Base-by-base conservation (phyloP, 805 yeast genomes). In the Yamadazyma phyllophila region DNA sequence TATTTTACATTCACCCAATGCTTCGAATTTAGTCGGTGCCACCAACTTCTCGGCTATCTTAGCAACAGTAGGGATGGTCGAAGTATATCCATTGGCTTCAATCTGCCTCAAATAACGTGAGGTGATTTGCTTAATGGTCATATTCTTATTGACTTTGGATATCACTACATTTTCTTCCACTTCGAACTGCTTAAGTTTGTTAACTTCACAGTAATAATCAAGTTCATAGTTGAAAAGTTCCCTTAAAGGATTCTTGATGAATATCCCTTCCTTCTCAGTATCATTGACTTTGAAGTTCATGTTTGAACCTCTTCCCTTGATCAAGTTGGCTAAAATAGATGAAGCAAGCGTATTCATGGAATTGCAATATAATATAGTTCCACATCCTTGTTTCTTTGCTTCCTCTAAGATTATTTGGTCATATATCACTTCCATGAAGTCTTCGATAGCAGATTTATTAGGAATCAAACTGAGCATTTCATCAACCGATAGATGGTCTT, bases 31-130 rank as follows among this genome's bases (percentile, higher is more conserved):
- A 1, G 57, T 48, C 0, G 87, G 88, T 7, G 71, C 71, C 1
- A 74, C 76, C 37, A 91, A 65, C 60, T 92, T 90, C 39, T 83
- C 83, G 4, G 94, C 96, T 0, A 96, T 90, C 53, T 88, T 83
- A 11, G 90, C 90, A 15, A 92, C 97, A 0, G 98, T 91, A 0
- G 97, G 85, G 2, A 91, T 90, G 2, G 92, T 87, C 46, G 92
- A 88, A 0, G 96, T 90, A 59, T 90, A 90, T 12, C 82, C 90
- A 8, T 71, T 68, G 5, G 74, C 74, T 57, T 88, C 96, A 17
- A 91, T 80, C 29, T 74, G 73, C 26, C 70, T 74, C 55, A 88
- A 88, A 62, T 92, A 92, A 41, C 81, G 77, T 24, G 80, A 71
- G 1, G 90, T 82, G 41, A 92, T 73, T 57, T 88, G 95, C 55